phyloP scores from a whole-genome alignment of 805 yeast genomes.

The Peterozyma xylosa region DNA sequence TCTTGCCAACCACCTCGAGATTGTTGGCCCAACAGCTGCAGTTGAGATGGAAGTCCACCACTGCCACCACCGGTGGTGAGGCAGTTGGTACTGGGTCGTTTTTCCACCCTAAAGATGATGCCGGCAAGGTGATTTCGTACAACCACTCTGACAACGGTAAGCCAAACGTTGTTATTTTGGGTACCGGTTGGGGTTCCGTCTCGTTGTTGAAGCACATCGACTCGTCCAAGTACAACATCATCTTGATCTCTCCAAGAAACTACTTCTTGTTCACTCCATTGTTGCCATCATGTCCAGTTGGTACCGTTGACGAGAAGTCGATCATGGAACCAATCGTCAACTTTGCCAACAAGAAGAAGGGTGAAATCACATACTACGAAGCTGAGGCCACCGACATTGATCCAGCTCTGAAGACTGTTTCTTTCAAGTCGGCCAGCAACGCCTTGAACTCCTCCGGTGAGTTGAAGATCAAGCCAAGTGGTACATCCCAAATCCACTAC shows the following conservation, averaged over 20 bases:
- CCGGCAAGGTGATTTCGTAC: constrained; percentile 3
- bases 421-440: constrained; percentile 38
- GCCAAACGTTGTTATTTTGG: constrained; percentile 30
- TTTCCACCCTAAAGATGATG: constrained; percentile 2
- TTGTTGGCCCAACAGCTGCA: constrained; percentile 3
- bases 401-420: constrained; percentile 32
- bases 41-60: constrained; percentile 2
- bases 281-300: constrained; percentile 48
- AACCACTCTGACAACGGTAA: constrained; percentile 9
- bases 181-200: constrained; percentile 53
- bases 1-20: background rate
- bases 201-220: constrained; percentile 45
- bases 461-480: constrained; percentile 36
- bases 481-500: constrained; percentile 36
- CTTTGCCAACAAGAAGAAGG: constrained; percentile 40
- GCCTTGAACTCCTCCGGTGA: constrained; percentile 41
- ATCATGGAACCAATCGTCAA: constrained; percentile 48
- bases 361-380: constrained; percentile 46
- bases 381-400: constrained; percentile 50
- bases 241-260: constrained; percentile 47
- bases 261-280: constrained; percentile 50
- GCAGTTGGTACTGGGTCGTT: constrained; percentile 6
- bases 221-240: constrained; percentile 45
- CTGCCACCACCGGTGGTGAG: background rate
- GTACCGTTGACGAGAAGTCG: constrained; percentile 44